A percentile compares a stretch with the other conserved stretches of the same genome.
phyloP scores from a whole-genome alignment of 225 moss, liverwort and hornwort genomes.

The Sphagnum contortum region DNA sequence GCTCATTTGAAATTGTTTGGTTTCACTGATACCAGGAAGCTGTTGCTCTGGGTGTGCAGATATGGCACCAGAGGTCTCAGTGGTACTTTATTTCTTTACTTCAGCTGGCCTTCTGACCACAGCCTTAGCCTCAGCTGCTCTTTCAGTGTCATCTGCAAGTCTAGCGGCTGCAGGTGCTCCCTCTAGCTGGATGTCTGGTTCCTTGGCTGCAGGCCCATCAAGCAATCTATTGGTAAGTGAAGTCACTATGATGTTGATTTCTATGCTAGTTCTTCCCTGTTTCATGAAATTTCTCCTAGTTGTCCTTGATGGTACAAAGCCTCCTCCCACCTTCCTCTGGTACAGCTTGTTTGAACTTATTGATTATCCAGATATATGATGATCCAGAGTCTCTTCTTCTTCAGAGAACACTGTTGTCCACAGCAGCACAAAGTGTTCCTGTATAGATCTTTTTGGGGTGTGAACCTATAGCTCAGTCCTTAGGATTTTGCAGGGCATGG shows the following conservation, averaged over 20 bases:
- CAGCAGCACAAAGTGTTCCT: too few relatives aligned
- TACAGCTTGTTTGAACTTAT: too few relatives aligned
- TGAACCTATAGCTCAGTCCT: too few relatives aligned
- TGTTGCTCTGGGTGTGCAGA: conserved; percentile 16
- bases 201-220: conserved; percentile 42
- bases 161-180: conserved; percentile 62
- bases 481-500: conserved; percentile 50
- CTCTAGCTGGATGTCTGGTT: conserved; percentile 43
- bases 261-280: not conserved
- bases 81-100: conserved; percentile 60
- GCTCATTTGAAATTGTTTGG: not conserved
- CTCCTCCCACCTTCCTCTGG: too few relatives aligned
- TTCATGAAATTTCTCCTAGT: not conserved
- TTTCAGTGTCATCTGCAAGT: conserved; percentile 64
- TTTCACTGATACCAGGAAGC: conserved; percentile 11
- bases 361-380: too few relatives aligned
- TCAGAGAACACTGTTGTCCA: too few relatives aligned
- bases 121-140: conserved; percentile 55
- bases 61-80: conserved; percentile 49
- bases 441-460: too few relatives aligned
- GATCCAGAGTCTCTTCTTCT: too few relatives aligned
- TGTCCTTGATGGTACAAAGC: too few relatives aligned
- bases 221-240: conserved; percentile 67
- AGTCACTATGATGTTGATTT: too few relatives aligned
- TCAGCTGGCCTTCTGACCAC: conserved; percentile 69